These are phyloP conservation scores for Prototheca stagnorum DNA, from an alignment of 163 green algal genomes.

Conservation along the genomic window DNA sequence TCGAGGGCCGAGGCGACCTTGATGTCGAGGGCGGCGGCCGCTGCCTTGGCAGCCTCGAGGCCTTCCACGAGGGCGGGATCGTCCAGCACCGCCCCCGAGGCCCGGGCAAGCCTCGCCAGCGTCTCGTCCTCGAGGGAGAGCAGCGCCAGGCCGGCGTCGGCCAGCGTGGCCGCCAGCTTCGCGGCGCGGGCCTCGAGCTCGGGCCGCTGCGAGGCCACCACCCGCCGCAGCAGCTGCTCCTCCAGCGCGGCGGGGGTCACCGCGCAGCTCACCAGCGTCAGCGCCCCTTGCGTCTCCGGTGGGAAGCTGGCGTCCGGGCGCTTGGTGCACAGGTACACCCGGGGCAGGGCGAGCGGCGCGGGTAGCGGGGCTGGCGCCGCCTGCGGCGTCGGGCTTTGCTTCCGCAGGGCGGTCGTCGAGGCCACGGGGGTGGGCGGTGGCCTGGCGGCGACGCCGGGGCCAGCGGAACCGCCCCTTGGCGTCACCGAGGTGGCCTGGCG, in stretches of 20 bases:
- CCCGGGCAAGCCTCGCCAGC: slow-evolving; percentile 25
- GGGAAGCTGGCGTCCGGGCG: too few species aligned
- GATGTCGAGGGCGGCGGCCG: slow-evolving; percentile 21
- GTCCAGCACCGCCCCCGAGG: slow-evolving; percentile 81
- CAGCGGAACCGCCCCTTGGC: too few species aligned
- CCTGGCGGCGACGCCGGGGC: too few species aligned
- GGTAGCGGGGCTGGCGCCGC: too few species aligned
- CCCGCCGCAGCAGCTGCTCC: slow-evolving; percentile 61
- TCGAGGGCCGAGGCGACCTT: slow-evolving; percentile 60
- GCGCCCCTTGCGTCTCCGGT: too few species aligned
- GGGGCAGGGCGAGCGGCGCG: neutral
- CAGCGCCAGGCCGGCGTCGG: slow-evolving; percentile 73
- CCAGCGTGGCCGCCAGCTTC: slow-evolving; percentile 56
- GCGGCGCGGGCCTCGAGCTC: slow-evolving; percentile 65
- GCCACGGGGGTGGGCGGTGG: too few species aligned
- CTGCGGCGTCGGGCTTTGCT: too few species aligned
- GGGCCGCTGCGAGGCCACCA: slow-evolving; percentile 59
- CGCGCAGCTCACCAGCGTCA: slow-evolving; percentile 87
- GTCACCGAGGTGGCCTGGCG: too few species aligned
- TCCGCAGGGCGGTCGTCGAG: too few species aligned
- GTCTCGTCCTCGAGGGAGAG: slow-evolving; percentile 79
- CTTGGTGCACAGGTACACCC: neutral
- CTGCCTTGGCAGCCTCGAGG: slow-evolving; percentile 85
- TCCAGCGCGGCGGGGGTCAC: slow-evolving; percentile 73
- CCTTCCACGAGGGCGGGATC: slow-evolving; percentile 84